These are phyloP conservation scores for Scheffersomyces coipomensis DNA, from an alignment of 805 yeast species.

Conservation along the genomic window DNA sequence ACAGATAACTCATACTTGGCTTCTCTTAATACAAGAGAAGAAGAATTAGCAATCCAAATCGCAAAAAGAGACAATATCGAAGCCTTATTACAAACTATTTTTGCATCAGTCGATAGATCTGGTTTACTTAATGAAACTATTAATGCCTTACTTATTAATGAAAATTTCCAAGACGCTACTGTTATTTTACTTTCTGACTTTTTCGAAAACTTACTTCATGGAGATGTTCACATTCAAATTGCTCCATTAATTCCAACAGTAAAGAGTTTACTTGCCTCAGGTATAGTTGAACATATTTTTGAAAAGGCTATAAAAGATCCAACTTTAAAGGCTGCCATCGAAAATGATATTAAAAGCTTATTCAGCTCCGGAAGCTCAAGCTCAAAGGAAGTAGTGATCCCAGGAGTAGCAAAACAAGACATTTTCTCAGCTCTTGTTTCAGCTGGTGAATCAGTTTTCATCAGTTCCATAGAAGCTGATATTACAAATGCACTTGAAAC, in stretches of 20 bases:
- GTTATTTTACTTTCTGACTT: conserved; percentile 21
- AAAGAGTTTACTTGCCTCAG: conserved; percentile 19
- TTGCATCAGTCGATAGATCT: conserved; percentile 23
- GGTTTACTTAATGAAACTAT: conserved; percentile 24
- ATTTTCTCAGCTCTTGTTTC: neutral
- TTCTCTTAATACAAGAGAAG: neutral
- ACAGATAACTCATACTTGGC: too few species aligned
- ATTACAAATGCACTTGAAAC: neutral
- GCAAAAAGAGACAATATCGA: conserved; percentile 27
- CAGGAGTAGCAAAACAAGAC: too few species aligned
- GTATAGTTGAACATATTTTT: conserved; percentile 20
- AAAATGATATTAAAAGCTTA: conserved; percentile 4
- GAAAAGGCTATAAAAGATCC: conserved; percentile 20
- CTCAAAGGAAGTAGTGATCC: too few species aligned
- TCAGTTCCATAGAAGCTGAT: neutral
- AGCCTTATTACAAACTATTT: conserved; percentile 27
- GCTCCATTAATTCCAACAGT: conserved; percentile 18
- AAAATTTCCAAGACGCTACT: conserved; percentile 21
- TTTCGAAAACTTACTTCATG: conserved; percentile 18
- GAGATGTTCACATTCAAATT: conserved; percentile 11
- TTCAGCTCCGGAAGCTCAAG: neutral
- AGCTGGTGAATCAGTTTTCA: neutral
- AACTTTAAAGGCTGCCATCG: conserved; percentile 17
- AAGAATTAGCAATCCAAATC: neutral
- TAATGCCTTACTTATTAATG: conserved; percentile 18